Base-by-base conservation (phyloP, 2,329 filamentous ascomycete species). In the Trichoderma koningiopsis region DNA sequence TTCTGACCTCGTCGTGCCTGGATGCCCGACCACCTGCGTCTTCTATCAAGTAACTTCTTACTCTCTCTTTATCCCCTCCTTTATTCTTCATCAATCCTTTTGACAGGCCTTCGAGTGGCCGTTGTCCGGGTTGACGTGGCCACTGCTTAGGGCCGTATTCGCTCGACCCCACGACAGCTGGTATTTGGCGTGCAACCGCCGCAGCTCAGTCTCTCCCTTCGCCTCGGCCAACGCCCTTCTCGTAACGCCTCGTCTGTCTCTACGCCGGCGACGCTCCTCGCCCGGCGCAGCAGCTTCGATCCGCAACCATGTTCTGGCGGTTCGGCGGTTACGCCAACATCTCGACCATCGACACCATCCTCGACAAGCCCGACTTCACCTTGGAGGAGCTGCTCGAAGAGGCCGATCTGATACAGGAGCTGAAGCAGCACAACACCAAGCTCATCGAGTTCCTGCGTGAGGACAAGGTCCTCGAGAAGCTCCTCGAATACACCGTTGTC, bases 301-400 rank as follows among this genome's bases (percentile, higher is more conserved):
- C 76, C 76, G 79, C 78, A 90, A 95, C 82, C 85, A 99, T 99
- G 96, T 99, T 99, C 83, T 99, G 96, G 96, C 92, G 95, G 83
- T 99, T 98, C 87, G 95, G 96, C 87, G 94, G 94, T 79, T 98
- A 98, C 87, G 93, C 94, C 86, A 97, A 93, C 87, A 92, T 97
- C 83, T 97, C 95, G 77, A 92, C 94, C 78, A 93, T 99, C 82
- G 96, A 98, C 82, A 94, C 91, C 75, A 92, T 99, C 77, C 93
- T 99, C 80, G 96, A 99, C 80, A 97, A 97, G 82, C 90, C 96
- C 75, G 92, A 97, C 82, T 94, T 97, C 79, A 94, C 92, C 64
- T 91, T 98, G 73, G 96, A 99, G 82, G 95, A 98, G 79, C 86
- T 99, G 70, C 89, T 99, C 72, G 94, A 98, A 80, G 96, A 99